These are phyloP conservation scores for Tolypocladium cylindrosporum DNA, from an alignment of 2,329 filamentous ascomycete genomes.

Conservation along the genomic window DNA sequence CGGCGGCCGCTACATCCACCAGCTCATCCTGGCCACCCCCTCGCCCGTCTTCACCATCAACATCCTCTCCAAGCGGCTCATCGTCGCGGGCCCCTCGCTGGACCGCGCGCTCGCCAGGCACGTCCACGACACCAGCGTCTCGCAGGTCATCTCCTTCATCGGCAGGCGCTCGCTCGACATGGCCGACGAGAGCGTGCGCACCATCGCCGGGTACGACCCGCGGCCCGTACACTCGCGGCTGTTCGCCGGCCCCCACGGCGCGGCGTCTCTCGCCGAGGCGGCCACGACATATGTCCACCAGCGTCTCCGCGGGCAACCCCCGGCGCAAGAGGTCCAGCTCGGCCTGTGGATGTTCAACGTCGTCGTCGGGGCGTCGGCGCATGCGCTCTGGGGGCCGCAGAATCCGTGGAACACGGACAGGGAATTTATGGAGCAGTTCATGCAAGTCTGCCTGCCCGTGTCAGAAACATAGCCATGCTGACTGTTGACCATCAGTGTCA, in stretches of 20 bases:
- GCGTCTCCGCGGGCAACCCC: conserved; percentile 10
- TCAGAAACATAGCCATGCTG: background rate
- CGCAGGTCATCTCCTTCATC: conserved; percentile 18
- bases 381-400: conserved; percentile 17
- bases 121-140: conserved; percentile 17
- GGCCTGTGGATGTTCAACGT: conserved; percentile 18
- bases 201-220: conserved; percentile 15
- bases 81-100: conserved; percentile 16
- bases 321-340: conserved; percentile 9
- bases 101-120: conserved; percentile 16
- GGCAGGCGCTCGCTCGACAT: conserved; percentile 17
- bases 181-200: conserved; percentile 9
- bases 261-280: conserved; percentile 10
- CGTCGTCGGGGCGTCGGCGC: conserved; percentile 19
- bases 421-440: conserved; percentile 19
- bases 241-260: conserved; percentile 14
- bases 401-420: conserved; percentile 20
- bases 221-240: conserved; percentile 16
- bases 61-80: conserved; percentile 16
- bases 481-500: conserved; percentile 9
- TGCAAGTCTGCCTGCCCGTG: conserved; percentile 9
- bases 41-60: conserved; percentile 15
- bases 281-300: conserved; percentile 11
- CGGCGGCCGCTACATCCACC: conserved; percentile 16
- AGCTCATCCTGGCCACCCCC: conserved; percentile 12